Evolutionary conservation across 139 green algal species (phyloP).

Genomic region (Haematococcus lacustris): DNA sequence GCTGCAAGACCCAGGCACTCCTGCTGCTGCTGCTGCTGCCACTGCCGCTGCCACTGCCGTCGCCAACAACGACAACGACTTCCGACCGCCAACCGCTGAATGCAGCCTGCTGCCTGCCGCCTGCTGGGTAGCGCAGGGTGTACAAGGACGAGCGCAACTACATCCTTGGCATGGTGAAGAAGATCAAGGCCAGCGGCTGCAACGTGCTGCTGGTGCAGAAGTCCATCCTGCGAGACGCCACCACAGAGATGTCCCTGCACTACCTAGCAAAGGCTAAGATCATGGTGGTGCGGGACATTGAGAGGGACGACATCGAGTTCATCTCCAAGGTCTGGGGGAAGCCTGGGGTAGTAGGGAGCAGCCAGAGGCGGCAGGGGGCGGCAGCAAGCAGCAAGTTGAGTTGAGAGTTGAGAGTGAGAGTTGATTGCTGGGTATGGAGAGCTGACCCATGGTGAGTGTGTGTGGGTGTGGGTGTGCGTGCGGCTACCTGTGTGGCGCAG

Average conservation of each 20-base stretch:
- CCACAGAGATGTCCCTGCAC: slow-evolving; percentile 88
- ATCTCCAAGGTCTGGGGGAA: slow-evolving; percentile 77
- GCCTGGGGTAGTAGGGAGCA: slow-evolving; percentile 29
- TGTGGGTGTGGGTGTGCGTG: no score
- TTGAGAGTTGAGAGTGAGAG: no score
- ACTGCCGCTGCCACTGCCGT: background rate
- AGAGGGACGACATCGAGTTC: slow-evolving; percentile 98
- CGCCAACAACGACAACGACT: no score
- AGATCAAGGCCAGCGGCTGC: slow-evolving; percentile 88
- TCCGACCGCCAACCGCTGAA: no score
- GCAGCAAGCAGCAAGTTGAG: no score
- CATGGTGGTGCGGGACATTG: slow-evolving; percentile 95
- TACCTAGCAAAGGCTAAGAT: slow-evolving; percentile 99
- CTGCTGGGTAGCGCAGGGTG: slow-evolving; percentile 55
- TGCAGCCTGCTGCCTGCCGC: no score
- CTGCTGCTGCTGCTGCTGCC: background rate
- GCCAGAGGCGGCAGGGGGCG: no score
- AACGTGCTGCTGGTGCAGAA: slow-evolving; percentile 99
- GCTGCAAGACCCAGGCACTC: no score
- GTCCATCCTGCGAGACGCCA: slow-evolving; percentile 91
- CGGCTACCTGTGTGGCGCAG: slow-evolving; percentile 6
- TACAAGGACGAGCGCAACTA: slow-evolving; percentile 98
- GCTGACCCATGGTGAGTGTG: no score
- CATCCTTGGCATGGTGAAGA: slow-evolving; percentile 97
- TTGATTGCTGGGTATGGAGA: no score